Evolutionary conservation across 225 moss, liverwort and hornwort genomes (phyloP), one percentile per base, ranked within the genome.

Genomic region (Physcomitrium patens): DNA sequence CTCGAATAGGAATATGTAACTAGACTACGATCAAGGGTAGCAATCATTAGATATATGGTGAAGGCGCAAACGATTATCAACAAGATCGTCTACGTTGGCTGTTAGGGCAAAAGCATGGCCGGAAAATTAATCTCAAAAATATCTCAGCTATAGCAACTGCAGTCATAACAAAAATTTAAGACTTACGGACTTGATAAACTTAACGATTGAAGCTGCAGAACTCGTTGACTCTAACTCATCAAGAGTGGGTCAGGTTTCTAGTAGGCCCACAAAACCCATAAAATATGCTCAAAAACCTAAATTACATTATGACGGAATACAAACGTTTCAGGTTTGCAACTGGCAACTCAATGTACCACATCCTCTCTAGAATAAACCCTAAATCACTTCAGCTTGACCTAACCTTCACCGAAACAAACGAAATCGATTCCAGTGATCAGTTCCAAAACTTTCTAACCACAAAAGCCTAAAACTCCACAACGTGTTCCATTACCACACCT

Each of bases 351-450:
- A 24, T 16, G 12, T 52, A 46, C 54, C 3, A 42, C 10, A 17
- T 24, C 60, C 48, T 22, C 37, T 67, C 20, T 11, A 16, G 22
- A 18, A 42, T 68, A 50, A 76, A 76, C 76, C 76, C 76, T 76
- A 76, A 68, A 59, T 48, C 31, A 67, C 31, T 15, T 48, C 44
- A 44, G 9, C 19, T 42, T 15, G 3, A 42, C 3, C 18, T 20
- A 42, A 6, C 6, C 13, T 19, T 20, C 14, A 18, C 12, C 5
- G n/a, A 31, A 72, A 60, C 28, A 17, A 61, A 26, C 19, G 5
- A 2, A 44, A 74, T 24, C 55, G 50, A 11, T 55, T 52, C 54
- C 42, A 14, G 41, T 13, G 10, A 19, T 17, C 18, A 22, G 9
- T 2, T 49, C 15, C 1, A 15, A 17, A 57, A 15, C 46, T 8